Conservation (phyloP, 192 early-diverging fungal species). For the Endogone sp. region DNA sequence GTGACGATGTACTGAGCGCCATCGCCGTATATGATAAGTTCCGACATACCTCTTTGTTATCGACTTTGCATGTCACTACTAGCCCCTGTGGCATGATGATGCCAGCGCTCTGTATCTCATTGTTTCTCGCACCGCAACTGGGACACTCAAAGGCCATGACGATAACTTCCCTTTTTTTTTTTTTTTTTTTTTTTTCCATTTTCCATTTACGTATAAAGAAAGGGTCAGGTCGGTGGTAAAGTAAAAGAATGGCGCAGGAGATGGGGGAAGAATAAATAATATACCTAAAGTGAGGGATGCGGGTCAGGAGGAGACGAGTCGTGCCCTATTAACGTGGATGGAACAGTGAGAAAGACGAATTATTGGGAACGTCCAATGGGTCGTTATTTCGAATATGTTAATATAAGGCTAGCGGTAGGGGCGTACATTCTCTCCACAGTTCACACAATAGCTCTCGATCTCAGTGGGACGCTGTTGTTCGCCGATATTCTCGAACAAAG, state of each 20-base stretch:
- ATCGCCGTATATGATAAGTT: no score
- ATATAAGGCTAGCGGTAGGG: no score
- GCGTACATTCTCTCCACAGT: slow-evolving; percentile 77
- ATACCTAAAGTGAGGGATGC: slow-evolving; percentile 92
- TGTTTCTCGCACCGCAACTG: slow-evolving; percentile 87
- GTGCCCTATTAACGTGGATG: slow-evolving; percentile 51
- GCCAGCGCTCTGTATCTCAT: slow-evolving; percentile 86
- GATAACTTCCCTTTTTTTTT: slow-evolving; percentile 53
- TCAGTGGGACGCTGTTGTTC: slow-evolving; percentile 68
- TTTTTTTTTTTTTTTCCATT: no score
- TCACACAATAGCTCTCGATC: slow-evolving; percentile 90
- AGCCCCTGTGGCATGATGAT: slow-evolving; percentile 81
- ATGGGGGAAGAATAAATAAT: slow-evolving; percentile 26
- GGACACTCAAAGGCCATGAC: slow-evolving; percentile 83
- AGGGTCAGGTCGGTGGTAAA: no score
- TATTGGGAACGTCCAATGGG: not conserved
- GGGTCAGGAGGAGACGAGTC: slow-evolving; percentile 82
- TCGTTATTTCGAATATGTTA: no score
- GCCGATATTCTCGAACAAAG: slow-evolving; percentile 68
- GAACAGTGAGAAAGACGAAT: not conserved
- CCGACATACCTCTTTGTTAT: slow-evolving; percentile 44
- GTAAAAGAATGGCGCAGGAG: no score
- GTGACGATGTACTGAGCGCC: no score
- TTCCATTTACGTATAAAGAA: no score
- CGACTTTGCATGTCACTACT: slow-evolving; percentile 55